Base-by-base conservation (phyloP, 1,284 basidiomycete genomes). In the Sphaerobolus stellatus region DNA sequence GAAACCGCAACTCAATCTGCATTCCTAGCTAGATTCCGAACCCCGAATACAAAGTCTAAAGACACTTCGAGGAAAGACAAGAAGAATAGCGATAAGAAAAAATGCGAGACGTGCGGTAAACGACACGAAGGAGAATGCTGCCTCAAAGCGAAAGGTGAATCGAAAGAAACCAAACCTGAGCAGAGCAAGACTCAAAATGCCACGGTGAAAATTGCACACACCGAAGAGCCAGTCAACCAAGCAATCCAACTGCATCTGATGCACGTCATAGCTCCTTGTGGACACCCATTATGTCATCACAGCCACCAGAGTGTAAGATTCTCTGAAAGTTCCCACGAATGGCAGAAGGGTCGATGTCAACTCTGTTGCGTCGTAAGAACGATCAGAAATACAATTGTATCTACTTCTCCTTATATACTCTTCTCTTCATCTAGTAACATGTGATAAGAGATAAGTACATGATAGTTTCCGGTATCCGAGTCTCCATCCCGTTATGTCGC, bases 211-310 rank as follows among this genome's bases (percentile, higher is more conserved):
- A 25, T 48, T 7, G 27, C 47, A 29, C 2, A 33, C 29, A 25
- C 18, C 18, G 3, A 29, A 31, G 29, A 14, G 20, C 5, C 47
- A 20, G 25, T 14, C 9, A 48, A 2, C n/a, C 18, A 27, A n/a
- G 20, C 29, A 7, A 48, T 48, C 18, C 47, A 48, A 33, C 47
- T 48, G n/a, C n/a, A n/a, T n/a, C n/a, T n/a, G n/a, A n/a, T n/a
- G n/a, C n/a, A n/a, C n/a, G n/a, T n/a, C n/a, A n/a, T n/a, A n/a
- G n/a, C n/a, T n/a, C n/a, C n/a, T n/a, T n/a, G n/a, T n/a, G n/a
- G n/a, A n/a, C n/a, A n/a, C n/a, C n/a, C n/a, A n/a, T n/a, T n/a
- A n/a, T n/a, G n/a, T n/a, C n/a, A n/a, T n/a, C n/a, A n/a, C n/a
- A n/a, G n/a, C n/a, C n/a, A n/a, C n/a, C n/a, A n/a, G n/a, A n/a